Base-by-base conservation (phyloP, 495 filamentous ascomycete species). In the Penicillium dipodomyicola region DNA sequence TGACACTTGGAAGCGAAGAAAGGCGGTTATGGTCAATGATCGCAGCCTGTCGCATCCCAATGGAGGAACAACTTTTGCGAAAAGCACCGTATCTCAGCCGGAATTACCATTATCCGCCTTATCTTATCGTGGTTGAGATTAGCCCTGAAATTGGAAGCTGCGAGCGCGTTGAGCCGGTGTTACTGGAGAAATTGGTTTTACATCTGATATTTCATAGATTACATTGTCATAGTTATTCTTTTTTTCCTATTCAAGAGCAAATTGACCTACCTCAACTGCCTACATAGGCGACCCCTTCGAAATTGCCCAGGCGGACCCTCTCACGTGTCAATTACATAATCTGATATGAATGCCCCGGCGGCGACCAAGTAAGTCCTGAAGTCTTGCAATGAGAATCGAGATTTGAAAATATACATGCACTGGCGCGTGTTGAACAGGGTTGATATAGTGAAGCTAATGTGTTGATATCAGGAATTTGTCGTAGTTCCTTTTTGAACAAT, bases 61-160 rank as follows among this genome's bases (percentile, higher is more conserved):
- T 46, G 27, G 29, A 46, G 45, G 43, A 23, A 25, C 27, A 59
- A 48, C 49, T 59, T 59, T 59, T 54, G 49, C 33, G 41, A 55
- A 51, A 52, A 52, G 25, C 42, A 27, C 32, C 60, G 63, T 68
- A 69, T 65, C 60, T 47, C 64, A 64, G 65, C 1, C 61, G 72
- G 64, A 64, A 44, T 3, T 67, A 65, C 23, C 8, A 59, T 73
- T 4, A 46, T 63, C 62, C 70, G 42, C 8, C 51, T 65, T 71
- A 72, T 70, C 70, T 70, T 70, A 70, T 58, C 66, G 51, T 5
- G 6, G n/a, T 9, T 1, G 30, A 9, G 17, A 22, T 14, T 14
- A 2, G 10, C 30, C 30, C 30, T 12, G 11, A 2, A 2, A 22
- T 33, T 22, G 32, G 49, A 51, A 51, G 49, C 3, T 35, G 19